Evolutionary conservation across 1,284 basidiomycete species (phyloP), one percentile per base, ranked within the genome.

Genomic region (Neotropicomus parvogracilis): DNA sequence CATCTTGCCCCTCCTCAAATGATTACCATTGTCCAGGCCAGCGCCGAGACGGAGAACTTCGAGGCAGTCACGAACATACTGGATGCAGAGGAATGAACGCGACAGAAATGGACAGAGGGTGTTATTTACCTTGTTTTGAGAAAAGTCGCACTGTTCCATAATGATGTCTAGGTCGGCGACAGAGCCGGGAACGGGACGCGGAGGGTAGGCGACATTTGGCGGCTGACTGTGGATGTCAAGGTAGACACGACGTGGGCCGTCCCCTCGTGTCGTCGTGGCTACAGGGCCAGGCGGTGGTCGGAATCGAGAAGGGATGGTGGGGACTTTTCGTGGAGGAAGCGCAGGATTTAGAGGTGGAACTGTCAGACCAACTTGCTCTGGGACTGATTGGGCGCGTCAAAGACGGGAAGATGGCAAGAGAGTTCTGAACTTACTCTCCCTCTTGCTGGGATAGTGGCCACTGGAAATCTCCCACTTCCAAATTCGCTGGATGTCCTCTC

Each of bases 391-490:
- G 26, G 44, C 24, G 39, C 12, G 46, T 54, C 19, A 54, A 33
- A 13, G 19, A 42, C 8, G 13, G 29, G 35, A 19, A 42, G 16
- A 41, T 5, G 31, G 33, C 46, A n/a, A 47, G 26, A 43, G 27
- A 10, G 21, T 17, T 37, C 29, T 4, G 36, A 44, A 78, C 87
- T 59, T 65, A 93, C 91, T 78, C 59, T 77, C 74, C 49, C 80
- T 75, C 44, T 79, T 76, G 66, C 88, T 91, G 2, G 94, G 93
- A 70, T 93, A 92, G 68, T 95, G 91, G 1, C 94, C 94, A 57
- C 89, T 88, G 36, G 80, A 72, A 48, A 97, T 79, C 70, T 97
- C 93, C 92, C 92, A 97, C 56, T 86, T 76, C 93, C 93, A 97
- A 67, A 97, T 88, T 58, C 83, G 78, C 56, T 85, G 84, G 33